Base-by-base conservation (phyloP, 129 eudicot genomes). In the Gnaphalium uliginosum region DNA sequence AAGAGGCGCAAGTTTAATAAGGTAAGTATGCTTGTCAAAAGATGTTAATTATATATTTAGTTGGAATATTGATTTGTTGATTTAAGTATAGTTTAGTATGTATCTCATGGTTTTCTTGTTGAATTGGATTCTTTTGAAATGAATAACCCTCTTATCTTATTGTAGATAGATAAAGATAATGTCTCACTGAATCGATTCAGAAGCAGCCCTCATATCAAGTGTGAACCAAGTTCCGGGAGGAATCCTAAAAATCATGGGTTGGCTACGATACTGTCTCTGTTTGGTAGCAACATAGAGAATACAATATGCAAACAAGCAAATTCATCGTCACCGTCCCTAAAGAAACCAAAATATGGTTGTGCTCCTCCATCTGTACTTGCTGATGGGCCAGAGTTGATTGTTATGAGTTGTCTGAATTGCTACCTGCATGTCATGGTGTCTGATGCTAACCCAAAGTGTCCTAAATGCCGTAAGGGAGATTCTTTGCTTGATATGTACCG, bases 381-480 rank as follows among this genome's bases (percentile, higher is more conserved):
- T 23, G 6, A 35, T 35, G 56, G 24, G 68, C 5, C 56, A 3
- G 22, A 22, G 33, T 23, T 73, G 53, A 37, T 73, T 35, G n/a
- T 73, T 24, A 73, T 73, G 77, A 58, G 68, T 37, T 73, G 77
- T 72, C 51, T 72, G 8, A 58, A 17, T 13, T 72, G 76, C 67
- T 72, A 72, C 67, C n/a, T 72, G 30, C 76, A 76, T 76, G 80
- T 76, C 14, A 76, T 76, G 79, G 79, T 76, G 79, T 66, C 37
- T 76, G 66, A 76, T 66, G 73, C 26, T 32, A 53, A 32, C 35
- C 80, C 80, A 24, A 53, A 66, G 19, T 76, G 80, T 53, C 80
- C 80, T 6, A 76, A 76, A 23, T 76, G 80, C 5, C 21, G 23
- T 6, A 76, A 35, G 67, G 80, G 80, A 8, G 73, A 76, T 66